Evolutionary conservation across 345 rosid species (phyloP), one percentile per base, ranked within the genome.

Genomic region (Linum tenue): DNA sequence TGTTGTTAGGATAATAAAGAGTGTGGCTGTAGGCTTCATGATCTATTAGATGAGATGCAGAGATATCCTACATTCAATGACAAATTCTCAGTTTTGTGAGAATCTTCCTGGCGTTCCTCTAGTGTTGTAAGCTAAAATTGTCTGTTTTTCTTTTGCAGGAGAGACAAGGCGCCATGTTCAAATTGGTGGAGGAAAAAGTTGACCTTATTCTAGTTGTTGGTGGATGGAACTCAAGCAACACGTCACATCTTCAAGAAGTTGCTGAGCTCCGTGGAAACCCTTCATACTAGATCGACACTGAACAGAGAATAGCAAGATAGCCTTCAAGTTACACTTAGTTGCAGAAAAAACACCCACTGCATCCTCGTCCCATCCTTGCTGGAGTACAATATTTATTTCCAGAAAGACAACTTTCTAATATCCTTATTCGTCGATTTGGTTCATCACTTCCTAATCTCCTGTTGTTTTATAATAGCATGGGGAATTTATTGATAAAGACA

Each of bases 201-300:
- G 97, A 94, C 74, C 91, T 90, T 67, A 84, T 94, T 73, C 72
- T 94, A 73, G 99, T 94, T 0, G 86, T 94, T 2, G 99, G 97
- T 31, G 99, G 99, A 16, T 90, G 97, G 96, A 94, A 94, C 77
- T 94, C 99, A 6, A 94, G 99, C 73, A 94, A 94, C 82, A 94
- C 99, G 22, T 90, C 99, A 41, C 99, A 94, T 79, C 92, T 94
- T 79, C 97, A 94, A 70, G 97, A 94, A 74, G 90, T 94, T 72
- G 77, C 99, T 14, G 97, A 94, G 80, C 84, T 55, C 14, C 89
- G 76, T 16, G 92, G 91, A 41, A 90, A 88, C 66, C 99, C 99
- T 62, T 94, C 97, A 3, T 90, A 88, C 57, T 94, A 96, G 99
- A 70, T 94, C 5, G 99, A 90, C 70, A 76, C 78, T 70, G 99